Evolutionary conservation across 176 grass and related monocot genomes (phyloP).

Genomic region (Phyllostachys edulis): DNA sequence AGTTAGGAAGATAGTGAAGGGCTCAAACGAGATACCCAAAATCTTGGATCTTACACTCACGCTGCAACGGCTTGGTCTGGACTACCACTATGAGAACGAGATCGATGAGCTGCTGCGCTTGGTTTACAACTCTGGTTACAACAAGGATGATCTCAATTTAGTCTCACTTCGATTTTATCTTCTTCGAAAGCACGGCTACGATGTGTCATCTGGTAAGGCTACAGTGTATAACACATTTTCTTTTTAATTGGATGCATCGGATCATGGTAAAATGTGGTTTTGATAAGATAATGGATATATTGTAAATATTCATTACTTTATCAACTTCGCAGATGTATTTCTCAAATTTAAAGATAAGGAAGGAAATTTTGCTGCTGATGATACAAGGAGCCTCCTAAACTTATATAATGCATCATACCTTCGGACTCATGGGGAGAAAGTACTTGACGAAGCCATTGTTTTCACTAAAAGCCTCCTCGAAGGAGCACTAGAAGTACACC

Average conservation of each 20-base stretch:
- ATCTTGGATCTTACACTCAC: constrained; percentile 21
- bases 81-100: constrained; percentile 28
- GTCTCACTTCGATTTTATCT: constrained; percentile 37
- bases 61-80: constrained; percentile 28
- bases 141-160: constrained; percentile 6
- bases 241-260: background rate
- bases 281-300: background rate
- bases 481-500: background rate
- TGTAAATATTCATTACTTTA: background rate
- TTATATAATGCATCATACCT: constrained; percentile 30
- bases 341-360: constrained; percentile 4
- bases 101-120: background rate
- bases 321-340: constrained; percentile 33
- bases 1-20: constrained; percentile 6
- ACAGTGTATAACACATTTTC: background rate
- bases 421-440: background rate
- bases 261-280: background rate
- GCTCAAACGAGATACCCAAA: background rate
- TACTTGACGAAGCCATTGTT: constrained; percentile 30
- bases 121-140: constrained; percentile 2
- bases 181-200: constrained; percentile 23
- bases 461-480: background rate
- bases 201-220: constrained; percentile 36
- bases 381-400: constrained; percentile 5
- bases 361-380: background rate